Evolutionary conservation across 2,329 filamentous ascomycete genomes (phyloP).

Genomic region (Ophiostoma sp.): DNA sequence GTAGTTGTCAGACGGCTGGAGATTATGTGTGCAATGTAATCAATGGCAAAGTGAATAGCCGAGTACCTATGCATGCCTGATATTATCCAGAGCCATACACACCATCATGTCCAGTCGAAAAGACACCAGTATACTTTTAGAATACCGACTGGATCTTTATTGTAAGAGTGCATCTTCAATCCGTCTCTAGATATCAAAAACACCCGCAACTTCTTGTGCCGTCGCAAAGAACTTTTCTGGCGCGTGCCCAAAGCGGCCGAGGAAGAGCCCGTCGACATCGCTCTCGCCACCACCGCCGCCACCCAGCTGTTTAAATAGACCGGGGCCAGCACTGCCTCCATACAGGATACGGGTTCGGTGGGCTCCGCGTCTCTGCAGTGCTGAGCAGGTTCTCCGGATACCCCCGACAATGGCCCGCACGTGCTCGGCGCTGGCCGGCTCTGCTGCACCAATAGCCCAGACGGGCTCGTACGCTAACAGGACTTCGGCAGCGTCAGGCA

Average conservation of each 20-base stretch:
- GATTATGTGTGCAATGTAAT: background rate
- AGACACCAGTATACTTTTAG: background rate
- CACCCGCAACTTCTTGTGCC: slow-evolving; percentile 63
- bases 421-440: slow-evolving; percentile 67
- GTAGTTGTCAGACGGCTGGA: background rate
- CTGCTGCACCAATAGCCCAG: slow-evolving; percentile 75
- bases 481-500: slow-evolving; percentile 61
- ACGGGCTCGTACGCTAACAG: slow-evolving; percentile 83
- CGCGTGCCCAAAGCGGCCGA: slow-evolving; percentile 78
- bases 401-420: slow-evolving; percentile 65
- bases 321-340: slow-evolving; percentile 76
- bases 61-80: background rate
- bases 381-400: slow-evolving; percentile 51
- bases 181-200: slow-evolving; percentile 40
- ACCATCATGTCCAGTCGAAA: background rate
- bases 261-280: slow-evolving; percentile 68
- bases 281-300: slow-evolving; percentile 39
- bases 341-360: slow-evolving; percentile 64
- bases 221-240: slow-evolving; percentile 65
- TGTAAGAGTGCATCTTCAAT: background rate
- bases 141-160: background rate
- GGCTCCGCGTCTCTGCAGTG: slow-evolving; percentile 46
- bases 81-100: background rate
- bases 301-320: slow-evolving; percentile 63
- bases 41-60: background rate